Evolutionary conservation across 441 rosid species (phyloP).

Genomic region (Rhodomyrtus psidioides): DNA sequence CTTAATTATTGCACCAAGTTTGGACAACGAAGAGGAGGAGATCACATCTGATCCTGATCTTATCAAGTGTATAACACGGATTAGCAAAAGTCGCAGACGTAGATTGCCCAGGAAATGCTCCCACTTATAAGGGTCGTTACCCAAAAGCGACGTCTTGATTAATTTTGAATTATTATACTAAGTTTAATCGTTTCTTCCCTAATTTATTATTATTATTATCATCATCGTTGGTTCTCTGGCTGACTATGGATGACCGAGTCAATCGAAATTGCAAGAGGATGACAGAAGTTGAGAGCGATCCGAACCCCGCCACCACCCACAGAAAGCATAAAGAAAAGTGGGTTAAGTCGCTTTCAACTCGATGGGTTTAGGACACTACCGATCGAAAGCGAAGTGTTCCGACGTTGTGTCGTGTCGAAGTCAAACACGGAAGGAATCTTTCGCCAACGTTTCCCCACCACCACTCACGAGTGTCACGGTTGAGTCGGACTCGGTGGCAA

Average conservation of each 20-base stretch:
- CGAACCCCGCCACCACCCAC: neutral
- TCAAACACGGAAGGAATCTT: neutral
- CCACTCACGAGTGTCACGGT: neutral
- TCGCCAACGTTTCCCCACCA: no score
- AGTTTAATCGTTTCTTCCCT: neutral
- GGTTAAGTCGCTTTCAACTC: neutral
- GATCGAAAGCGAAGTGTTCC: neutral
- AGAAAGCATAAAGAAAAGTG: neutral
- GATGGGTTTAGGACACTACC: neutral
- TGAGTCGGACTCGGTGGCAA: neutral
- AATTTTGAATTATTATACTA: neutral
- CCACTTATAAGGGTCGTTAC: neutral
- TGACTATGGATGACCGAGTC: neutral
- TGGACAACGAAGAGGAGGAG: neutral
- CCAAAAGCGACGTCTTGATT: neutral
- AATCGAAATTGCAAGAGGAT: neutral
- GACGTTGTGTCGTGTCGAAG: neutral
- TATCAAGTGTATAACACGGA: neutral
- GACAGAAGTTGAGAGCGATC: neutral
- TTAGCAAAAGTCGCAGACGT: neutral
- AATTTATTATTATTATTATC: neutral
- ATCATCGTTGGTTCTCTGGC: neutral
- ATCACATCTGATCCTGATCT: neutral
- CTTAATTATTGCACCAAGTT: neutral
- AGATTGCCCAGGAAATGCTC: neutral